Conservation (phyloP, 2,329 filamentous ascomycete species). For the Sclerotinia glacialis region DNA sequence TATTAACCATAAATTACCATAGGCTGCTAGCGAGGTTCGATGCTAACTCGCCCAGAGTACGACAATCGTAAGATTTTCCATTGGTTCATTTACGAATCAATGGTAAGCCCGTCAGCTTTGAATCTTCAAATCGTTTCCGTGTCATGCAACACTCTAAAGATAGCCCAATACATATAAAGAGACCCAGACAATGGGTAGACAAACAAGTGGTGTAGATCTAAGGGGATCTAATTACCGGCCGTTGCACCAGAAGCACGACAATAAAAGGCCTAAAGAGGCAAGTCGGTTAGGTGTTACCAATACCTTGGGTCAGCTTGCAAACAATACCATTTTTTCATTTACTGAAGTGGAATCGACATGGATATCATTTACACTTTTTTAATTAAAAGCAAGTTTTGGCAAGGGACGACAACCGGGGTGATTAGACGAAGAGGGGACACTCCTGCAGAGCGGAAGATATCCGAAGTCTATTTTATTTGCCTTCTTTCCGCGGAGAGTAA, state of each 20-base stretch:
- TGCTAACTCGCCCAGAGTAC: background rate
- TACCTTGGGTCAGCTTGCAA: slow-evolving; percentile 18
- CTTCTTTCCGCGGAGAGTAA: slow-evolving; percentile 1
- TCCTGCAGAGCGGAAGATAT: slow-evolving; percentile 6
- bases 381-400: background rate
- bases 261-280: background rate
- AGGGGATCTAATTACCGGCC: slow-evolving; percentile 18
- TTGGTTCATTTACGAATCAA: slow-evolving; percentile 16
- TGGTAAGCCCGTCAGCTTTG: slow-evolving; percentile 6
- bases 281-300: slow-evolving; percentile 19
- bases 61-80: background rate
- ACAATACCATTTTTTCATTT: background rate
- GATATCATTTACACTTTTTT: background rate
- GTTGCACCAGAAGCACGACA: background rate
- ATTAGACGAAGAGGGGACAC: background rate
- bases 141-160: slow-evolving; percentile 9
- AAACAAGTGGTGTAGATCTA: slow-evolving; percentile 6
- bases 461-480: background rate
- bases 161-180: slow-evolving; percentile 8
- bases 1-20: background rate
- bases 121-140: slow-evolving; percentile 16
- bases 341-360: background rate
- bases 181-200: slow-evolving; percentile 17
- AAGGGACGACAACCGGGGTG: background rate
- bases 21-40: background rate